A percentile compares a stretch with the other conserved stretches of the same genome.
phyloP scores from a whole-genome alignment of 768 basidiomycete genomes.

The Boletus vermiculosoides region DNA sequence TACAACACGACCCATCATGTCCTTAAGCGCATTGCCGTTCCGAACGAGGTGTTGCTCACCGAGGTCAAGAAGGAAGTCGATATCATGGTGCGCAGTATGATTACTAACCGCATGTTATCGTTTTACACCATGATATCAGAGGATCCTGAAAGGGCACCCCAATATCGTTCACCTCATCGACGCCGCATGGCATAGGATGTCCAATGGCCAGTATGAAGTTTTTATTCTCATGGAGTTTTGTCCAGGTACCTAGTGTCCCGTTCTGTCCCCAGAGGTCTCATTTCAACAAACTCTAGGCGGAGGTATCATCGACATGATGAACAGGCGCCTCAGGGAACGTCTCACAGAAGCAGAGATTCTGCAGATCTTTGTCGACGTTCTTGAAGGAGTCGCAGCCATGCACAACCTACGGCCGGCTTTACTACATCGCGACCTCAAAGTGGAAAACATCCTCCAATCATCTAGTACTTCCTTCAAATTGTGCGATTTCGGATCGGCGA shows the following conservation, averaged over 20 bases:
- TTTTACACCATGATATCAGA: slow-evolving; percentile 49
- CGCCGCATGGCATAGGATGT: slow-evolving; percentile 84
- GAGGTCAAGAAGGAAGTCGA: slow-evolving; percentile 98
- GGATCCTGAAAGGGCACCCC: slow-evolving; percentile 87
- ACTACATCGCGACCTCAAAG: slow-evolving; percentile 96
- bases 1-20: slow-evolving; percentile 94
- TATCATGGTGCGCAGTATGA: slow-evolving; percentile 75
- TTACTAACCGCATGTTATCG: slow-evolving; percentile 12
- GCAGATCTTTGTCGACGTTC: slow-evolving; percentile 96
- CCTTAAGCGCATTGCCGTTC: slow-evolving; percentile 92
- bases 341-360: slow-evolving; percentile 95
- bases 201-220: slow-evolving; percentile 87
- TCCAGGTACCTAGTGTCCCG: slow-evolving; percentile 53
- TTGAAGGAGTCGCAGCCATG: slow-evolving; percentile 96
- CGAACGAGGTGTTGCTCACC: slow-evolving; percentile 82
- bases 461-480: slow-evolving; percentile 85
- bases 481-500: slow-evolving; percentile 97
- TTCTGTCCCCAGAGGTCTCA: slow-evolving; percentile 8
- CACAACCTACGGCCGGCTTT: slow-evolving; percentile 88
- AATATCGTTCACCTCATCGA: slow-evolving; percentile 97
- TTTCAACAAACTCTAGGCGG: slow-evolving; percentile 56
- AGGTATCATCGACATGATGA: slow-evolving; percentile 99
- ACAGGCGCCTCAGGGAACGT: slow-evolving; percentile 89
- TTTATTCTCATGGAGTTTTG: slow-evolving; percentile 99
- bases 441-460: slow-evolving; percentile 96